A percentile compares a stretch with the other conserved stretches of the same genome.
Evolutionary conservation across 352 stramenopile species (phyloP).

Genomic region (Phytopythium boreale): DNA sequence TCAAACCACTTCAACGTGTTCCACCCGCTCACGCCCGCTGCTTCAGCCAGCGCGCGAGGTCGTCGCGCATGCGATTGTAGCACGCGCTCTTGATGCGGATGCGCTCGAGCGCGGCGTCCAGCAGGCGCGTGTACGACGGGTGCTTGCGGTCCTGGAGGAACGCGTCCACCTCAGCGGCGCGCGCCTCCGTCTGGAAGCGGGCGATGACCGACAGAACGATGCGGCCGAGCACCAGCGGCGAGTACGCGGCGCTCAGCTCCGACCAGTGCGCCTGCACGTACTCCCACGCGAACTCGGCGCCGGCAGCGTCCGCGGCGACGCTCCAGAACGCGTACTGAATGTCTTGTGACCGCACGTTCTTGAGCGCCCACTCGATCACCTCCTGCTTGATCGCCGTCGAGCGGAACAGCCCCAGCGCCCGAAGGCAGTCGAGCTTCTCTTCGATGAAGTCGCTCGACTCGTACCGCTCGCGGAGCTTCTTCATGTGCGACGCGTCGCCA

Average conservation of each 20-base stretch:
- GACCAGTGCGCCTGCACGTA: constrained; percentile 75
- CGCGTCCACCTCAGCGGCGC: constrained; percentile 47
- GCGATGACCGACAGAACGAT: constrained; percentile 61
- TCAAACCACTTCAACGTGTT: background rate
- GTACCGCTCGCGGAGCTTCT: constrained; percentile 53
- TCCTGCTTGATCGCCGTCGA: constrained; percentile 54
- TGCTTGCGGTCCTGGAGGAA: constrained; percentile 71
- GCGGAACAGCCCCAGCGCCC: constrained; percentile 64
- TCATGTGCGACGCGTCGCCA: constrained; percentile 38
- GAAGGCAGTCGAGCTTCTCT: constrained; percentile 77
- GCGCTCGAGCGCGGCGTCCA: constrained; percentile 67
- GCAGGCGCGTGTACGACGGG: constrained; percentile 54
- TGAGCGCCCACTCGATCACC: constrained; percentile 65
- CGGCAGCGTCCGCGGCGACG: constrained; percentile 56
- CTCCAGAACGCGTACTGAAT: constrained; percentile 77
- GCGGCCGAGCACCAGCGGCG: constrained; percentile 55
- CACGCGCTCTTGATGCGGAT: constrained; percentile 72
- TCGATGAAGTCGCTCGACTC: constrained; percentile 78
- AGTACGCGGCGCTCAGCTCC: constrained; percentile 63
- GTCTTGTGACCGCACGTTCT: constrained; percentile 77
- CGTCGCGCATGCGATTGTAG: constrained; percentile 51
- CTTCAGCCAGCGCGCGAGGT: constrained; percentile 53
- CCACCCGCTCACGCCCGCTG: background rate
- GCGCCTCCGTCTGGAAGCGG: constrained; percentile 60
- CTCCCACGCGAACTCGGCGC: constrained; percentile 54